Conservation (phyloP, 2,329 filamentous ascomycete genomes). For the Colletotrichum sp. region DNA sequence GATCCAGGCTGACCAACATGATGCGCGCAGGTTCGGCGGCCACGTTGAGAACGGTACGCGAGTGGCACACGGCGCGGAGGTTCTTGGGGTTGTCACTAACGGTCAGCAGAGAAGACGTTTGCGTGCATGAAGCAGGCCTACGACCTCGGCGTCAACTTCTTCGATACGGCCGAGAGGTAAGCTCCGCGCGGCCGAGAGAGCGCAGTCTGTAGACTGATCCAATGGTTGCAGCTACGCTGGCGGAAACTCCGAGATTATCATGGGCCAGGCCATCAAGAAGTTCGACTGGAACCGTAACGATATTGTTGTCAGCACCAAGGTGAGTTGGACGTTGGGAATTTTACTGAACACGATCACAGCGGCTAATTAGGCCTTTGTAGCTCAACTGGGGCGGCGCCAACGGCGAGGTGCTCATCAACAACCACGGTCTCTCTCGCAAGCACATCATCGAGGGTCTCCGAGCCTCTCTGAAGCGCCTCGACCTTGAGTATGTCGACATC, state of each 20-base stretch:
- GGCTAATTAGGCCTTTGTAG: slow-evolving; percentile 22
- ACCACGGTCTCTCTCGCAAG: slow-evolving; percentile 64
- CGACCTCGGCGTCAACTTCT: slow-evolving; percentile 67
- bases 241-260: slow-evolving; percentile 68
- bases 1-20: slow-evolving; percentile 1
- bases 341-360: neutral
- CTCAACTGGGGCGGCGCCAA: slow-evolving; percentile 70
- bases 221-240: slow-evolving; percentile 49
- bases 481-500: slow-evolving; percentile 68
- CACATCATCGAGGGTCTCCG: slow-evolving; percentile 66
- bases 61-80: neutral
- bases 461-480: slow-evolving; percentile 60
- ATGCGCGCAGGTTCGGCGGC: slow-evolving; percentile 28
- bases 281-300: slow-evolving; percentile 67
- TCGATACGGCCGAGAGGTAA: slow-evolving; percentile 61
- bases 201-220: slow-evolving; percentile 25
- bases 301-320: slow-evolving; percentile 62
- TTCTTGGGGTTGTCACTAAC: neutral
- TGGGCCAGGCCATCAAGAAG: slow-evolving; percentile 66
- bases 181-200: neutral
- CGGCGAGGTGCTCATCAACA: slow-evolving; percentile 66
- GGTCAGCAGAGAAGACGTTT: slow-evolving; percentile 56
- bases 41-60: slow-evolving; percentile 32
- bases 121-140: slow-evolving; percentile 68
- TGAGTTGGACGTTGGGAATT: slow-evolving; percentile 24